These are phyloP conservation scores for Monotropa hypopitys DNA, from an alignment of 179 eudicot genomes.

Conservation along the genomic window DNA sequence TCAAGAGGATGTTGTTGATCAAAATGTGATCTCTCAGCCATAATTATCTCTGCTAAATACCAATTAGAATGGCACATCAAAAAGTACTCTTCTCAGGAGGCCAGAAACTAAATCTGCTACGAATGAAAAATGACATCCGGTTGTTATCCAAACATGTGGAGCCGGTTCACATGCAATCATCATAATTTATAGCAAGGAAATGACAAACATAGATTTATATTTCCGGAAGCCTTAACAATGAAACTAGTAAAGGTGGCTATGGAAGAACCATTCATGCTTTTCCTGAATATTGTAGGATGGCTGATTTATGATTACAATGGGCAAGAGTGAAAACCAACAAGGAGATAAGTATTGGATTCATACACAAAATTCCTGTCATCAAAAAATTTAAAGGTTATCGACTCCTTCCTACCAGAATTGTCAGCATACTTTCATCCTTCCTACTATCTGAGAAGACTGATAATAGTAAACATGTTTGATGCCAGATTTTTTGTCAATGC, in stretches of 20 bases:
- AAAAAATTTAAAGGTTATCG: neutral
- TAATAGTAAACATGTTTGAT: too few species aligned
- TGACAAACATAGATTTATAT: neutral
- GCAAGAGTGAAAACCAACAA: neutral
- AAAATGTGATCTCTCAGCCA: conserved; percentile 21
- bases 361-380: neutral
- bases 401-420: neutral
- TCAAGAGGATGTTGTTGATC: conserved; percentile 28
- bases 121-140: neutral
- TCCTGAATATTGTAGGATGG: neutral
- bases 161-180: neutral
- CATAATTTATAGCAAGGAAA: neutral
- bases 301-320: neutral
- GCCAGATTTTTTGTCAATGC: too few species aligned
- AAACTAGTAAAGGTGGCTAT: neutral
- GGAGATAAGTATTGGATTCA: neutral
- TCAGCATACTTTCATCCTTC: neutral
- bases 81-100: neutral
- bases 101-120: neutral
- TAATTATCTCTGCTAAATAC: neutral
- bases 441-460: neutral
- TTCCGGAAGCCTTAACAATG: neutral
- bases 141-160: neutral
- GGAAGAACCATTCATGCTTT: neutral
- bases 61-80: neutral